These are phyloP conservation scores for Globisporangium recalcitrans DNA, from an alignment of 352 stramenopile species.

Conservation along the genomic window DNA sequence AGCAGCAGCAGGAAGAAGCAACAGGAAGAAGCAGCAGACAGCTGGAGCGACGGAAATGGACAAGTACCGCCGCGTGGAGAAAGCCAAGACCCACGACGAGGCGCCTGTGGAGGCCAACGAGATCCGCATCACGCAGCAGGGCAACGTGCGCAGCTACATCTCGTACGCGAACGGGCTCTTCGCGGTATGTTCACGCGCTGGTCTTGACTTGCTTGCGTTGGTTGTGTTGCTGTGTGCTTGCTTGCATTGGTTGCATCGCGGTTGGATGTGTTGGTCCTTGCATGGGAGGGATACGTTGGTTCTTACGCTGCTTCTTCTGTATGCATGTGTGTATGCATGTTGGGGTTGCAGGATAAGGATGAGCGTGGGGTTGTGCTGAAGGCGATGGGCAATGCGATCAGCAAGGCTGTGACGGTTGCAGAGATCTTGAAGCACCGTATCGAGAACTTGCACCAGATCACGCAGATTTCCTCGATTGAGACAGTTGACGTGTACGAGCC, in stretches of 20 bases:
- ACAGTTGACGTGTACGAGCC: slow-evolving; percentile 81
- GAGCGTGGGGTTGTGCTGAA: slow-evolving; percentile 63
- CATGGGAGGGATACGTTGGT: neutral
- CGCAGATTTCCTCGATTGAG: slow-evolving; percentile 74
- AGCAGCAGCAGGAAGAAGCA: slow-evolving; percentile 1
- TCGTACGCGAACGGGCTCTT: slow-evolving; percentile 74
- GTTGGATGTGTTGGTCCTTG: neutral
- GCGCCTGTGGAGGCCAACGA: slow-evolving; percentile 53
- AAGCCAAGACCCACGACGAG: slow-evolving; percentile 45
- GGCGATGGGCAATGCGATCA: slow-evolving; percentile 82
- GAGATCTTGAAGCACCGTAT: slow-evolving; percentile 83
- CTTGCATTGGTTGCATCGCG: neutral
- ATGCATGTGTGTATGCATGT: neutral
- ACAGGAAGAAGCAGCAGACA: neutral
- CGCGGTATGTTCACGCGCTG: slow-evolving; percentile 26
- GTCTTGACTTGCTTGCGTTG: neutral
- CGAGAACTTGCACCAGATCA: slow-evolving; percentile 66
- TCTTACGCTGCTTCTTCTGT: no score
- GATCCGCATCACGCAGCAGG: slow-evolving; percentile 80
- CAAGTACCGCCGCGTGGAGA: slow-evolving; percentile 81
- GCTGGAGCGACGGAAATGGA: slow-evolving; percentile 37
- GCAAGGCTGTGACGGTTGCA: slow-evolving; percentile 78
- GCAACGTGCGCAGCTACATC: slow-evolving; percentile 79
- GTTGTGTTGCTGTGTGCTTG: neutral
- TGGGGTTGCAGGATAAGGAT: slow-evolving; percentile 49